Conservation (phyloP, 805 yeast genomes). For the Maudiozyma pseudohumilis region DNA sequence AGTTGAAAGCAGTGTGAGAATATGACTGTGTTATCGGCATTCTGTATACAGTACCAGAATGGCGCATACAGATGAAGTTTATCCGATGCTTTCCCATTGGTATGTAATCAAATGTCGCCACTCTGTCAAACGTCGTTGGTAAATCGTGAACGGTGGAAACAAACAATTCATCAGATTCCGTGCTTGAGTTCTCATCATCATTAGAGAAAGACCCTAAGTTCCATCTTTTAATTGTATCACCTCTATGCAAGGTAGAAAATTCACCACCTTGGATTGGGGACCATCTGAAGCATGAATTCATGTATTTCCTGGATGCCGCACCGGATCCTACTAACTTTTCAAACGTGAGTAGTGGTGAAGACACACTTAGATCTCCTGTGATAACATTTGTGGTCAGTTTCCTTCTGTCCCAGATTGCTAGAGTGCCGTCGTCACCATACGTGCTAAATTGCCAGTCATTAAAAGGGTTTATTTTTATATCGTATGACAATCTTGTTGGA, state of each 20-base stretch:
- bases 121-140: slow-evolving; percentile 68
- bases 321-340: slow-evolving; percentile 45
- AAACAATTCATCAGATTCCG: slow-evolving; percentile 48
- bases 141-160: slow-evolving; percentile 69
- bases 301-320: slow-evolving; percentile 50
- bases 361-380: slow-evolving; percentile 28
- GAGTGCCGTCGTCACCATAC: slow-evolving; percentile 72
- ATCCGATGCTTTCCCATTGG: slow-evolving; percentile 47
- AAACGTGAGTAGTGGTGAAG: slow-evolving; percentile 51
- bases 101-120: slow-evolving; percentile 78
- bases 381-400: slow-evolving; percentile 33
- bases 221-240: slow-evolving; percentile 74
- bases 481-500: slow-evolving; percentile 63
- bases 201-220: slow-evolving; percentile 50
- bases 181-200: slow-evolving; percentile 8
- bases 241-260: slow-evolving; percentile 69
- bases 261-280: slow-evolving; percentile 60
- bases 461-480: slow-evolving; percentile 60
- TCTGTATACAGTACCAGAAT: slow-evolving; percentile 76
- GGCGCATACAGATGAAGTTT: slow-evolving; percentile 77
- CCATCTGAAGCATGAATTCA: slow-evolving; percentile 58
- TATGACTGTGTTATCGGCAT: slow-evolving; percentile 67
- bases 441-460: slow-evolving; percentile 61
- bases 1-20: slow-evolving; percentile 52
- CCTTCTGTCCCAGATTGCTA: slow-evolving; percentile 76